Evolutionary conservation across 2,329 filamentous ascomycete genomes (phyloP).

Genomic region (Botrytis tulipae): DNA sequence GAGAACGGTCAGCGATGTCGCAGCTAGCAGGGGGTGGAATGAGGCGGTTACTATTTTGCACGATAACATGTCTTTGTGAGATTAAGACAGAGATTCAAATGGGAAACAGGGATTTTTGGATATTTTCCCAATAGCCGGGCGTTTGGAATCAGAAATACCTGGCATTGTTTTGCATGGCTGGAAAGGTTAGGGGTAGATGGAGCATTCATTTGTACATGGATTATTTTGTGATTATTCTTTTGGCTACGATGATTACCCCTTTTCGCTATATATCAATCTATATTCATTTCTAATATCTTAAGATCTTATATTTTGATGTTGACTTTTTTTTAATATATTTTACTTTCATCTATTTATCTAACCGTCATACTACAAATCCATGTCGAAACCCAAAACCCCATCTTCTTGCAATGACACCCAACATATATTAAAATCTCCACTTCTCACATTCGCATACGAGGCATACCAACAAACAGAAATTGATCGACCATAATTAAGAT

Average conservation of each 20-base stretch:
- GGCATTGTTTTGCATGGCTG: background rate
- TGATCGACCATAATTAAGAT: background rate
- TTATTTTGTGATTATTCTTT: background rate
- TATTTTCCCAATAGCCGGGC: background rate
- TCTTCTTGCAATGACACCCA: background rate
- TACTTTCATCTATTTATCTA: background rate
- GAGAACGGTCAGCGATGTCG: conserved; percentile 56
- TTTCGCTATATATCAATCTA: background rate
- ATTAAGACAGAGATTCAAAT: background rate
- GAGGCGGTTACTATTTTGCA: conserved; percentile 46
- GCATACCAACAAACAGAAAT: background rate
- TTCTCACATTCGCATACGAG: background rate
- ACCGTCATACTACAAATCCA: background rate
- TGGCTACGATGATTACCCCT: background rate
- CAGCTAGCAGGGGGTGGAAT: conserved; percentile 56
- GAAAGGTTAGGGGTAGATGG: background rate
- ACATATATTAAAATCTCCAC: background rate
- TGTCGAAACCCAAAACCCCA: background rate
- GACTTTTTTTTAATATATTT: background rate
- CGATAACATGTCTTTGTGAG: conserved; percentile 20
- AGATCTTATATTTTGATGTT: background rate
- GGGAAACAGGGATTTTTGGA: background rate
- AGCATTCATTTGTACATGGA: background rate
- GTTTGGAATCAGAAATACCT: background rate
- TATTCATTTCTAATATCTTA: background rate